A percentile compares a stretch with the other conserved stretches of the same genome.
Conservation (phyloP, 176 grass and related monocot species). For the Oryza punctata region DNA sequence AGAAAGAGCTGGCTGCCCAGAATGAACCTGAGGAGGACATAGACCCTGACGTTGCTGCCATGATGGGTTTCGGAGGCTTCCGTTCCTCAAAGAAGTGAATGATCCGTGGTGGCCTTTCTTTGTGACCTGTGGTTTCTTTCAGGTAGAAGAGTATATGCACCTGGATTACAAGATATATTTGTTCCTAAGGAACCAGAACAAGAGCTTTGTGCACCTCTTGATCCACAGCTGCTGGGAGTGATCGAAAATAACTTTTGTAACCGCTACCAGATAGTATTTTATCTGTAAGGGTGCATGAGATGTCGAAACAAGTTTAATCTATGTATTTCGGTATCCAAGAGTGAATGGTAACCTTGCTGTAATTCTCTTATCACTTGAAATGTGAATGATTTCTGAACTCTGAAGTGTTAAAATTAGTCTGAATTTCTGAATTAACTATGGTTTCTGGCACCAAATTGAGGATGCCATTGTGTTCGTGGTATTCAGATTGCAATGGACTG, state of each 20-base stretch:
- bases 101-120: background rate
- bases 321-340: background rate
- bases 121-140: background rate
- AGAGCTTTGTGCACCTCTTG: background rate
- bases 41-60: slow-evolving; percentile 73
- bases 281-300: background rate
- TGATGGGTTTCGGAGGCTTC: slow-evolving; percentile 89
- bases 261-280: background rate
- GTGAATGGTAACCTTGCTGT: background rate
- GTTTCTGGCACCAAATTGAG: background rate
- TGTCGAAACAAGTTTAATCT: background rate
- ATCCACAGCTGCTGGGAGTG: background rate
- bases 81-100: slow-evolving; percentile 67
- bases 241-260: background rate
- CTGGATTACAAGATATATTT: background rate
- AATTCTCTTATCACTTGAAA: background rate
- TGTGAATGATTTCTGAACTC: background rate
- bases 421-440: background rate
- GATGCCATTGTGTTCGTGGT: background rate
- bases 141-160: background rate
- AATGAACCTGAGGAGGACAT: slow-evolving; percentile 73
- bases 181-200: background rate
- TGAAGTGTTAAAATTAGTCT: background rate
- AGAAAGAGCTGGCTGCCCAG: slow-evolving; percentile 66
- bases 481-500: background rate